Evolutionary conservation across 2,329 filamentous ascomycete genomes (phyloP), one percentile per base, ranked within the genome.

Genomic region (Sporothrix brunneoviolacea): DNA sequence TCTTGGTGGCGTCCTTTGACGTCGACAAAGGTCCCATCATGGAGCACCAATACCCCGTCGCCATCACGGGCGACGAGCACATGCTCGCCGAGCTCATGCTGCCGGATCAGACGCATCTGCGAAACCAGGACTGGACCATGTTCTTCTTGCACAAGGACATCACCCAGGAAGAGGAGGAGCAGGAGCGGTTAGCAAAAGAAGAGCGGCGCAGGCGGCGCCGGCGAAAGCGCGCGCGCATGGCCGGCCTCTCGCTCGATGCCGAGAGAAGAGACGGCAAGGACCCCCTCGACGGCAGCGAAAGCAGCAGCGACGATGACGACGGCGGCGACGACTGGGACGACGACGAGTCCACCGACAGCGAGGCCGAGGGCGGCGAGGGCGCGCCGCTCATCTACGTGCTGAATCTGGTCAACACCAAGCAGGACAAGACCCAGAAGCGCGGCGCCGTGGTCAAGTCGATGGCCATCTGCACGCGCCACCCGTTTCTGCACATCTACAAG

Each of bases 401-500:
- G 58, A 98, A 98, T 66, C 71, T 98, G 63, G 93, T 98, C 60
- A 97, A 98, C 66, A 98, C 91, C 8, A 97, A 97, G 68, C 89
- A 95, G 65, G 93, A 98, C 71, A 91, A 88, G 63, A 86, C 85
- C 18, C 88, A 88, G 42, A 94, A 93, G 69, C 84, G 93, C 77
- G 93, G 93, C 52, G 93, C 93, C 18, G 79, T 96, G 44, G 91
- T 97, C 52, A 97, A 97, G 66, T 89, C 93, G 37, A 98, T 98
- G 93, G 93, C 93, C 27, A 96, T 98, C 59, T 98, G 93, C 73
- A 98, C 93, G 8, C 78, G 93, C 38, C 93, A 98, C 72, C 91
- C 93, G 3, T 98, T 98, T 68, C 72, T 98, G 58, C 93, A 98
- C 69, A 98, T 98, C 57, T 98, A 98, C 73, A 98, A 98, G 87